Evolutionary conservation across 805 yeast species (phyloP).

Genomic region (Cephaloascus fragrans): DNA sequence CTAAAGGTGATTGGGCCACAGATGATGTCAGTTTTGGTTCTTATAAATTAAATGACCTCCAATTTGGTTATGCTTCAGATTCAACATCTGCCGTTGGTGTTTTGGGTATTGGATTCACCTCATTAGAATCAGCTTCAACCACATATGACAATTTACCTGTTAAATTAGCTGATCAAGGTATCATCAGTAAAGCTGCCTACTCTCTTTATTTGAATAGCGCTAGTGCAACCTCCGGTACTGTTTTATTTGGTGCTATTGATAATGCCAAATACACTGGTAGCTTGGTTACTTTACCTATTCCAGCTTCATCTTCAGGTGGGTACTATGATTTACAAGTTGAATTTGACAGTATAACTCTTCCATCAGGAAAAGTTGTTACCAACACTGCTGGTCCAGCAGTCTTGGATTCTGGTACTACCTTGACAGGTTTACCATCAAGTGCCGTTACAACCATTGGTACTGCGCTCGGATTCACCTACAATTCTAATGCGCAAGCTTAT

Average conservation of each 20-base stretch:
- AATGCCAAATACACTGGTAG: conserved; percentile 11
- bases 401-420: conserved; percentile 48
- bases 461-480: background rate
- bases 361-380: background rate
- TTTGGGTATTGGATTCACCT: conserved; percentile 10
- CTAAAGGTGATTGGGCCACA: conserved; percentile 38
- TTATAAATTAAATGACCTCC: conserved; percentile 17
- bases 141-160: conserved; percentile 11
- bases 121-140: conserved; percentile 5
- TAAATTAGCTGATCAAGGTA: conserved; percentile 13
- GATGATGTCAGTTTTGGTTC: conserved; percentile 11
- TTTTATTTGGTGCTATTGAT: conserved; percentile 22
- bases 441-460: conserved; percentile 11
- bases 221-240: conserved; percentile 10
- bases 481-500: background rate
- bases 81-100: conserved; percentile 13
- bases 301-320: background rate
- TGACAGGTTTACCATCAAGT: conserved; percentile 34
- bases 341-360: background rate
- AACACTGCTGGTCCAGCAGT: conserved; percentile 19
- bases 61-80: conserved; percentile 27
- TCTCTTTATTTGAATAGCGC: conserved; percentile 15
- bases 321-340: background rate
- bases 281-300: conserved; percentile 5
- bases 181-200: conserved; percentile 13